Evolutionary conservation across 208 protist genomes (phyloP).

Genomic region (Perkinsela sp.): DNA sequence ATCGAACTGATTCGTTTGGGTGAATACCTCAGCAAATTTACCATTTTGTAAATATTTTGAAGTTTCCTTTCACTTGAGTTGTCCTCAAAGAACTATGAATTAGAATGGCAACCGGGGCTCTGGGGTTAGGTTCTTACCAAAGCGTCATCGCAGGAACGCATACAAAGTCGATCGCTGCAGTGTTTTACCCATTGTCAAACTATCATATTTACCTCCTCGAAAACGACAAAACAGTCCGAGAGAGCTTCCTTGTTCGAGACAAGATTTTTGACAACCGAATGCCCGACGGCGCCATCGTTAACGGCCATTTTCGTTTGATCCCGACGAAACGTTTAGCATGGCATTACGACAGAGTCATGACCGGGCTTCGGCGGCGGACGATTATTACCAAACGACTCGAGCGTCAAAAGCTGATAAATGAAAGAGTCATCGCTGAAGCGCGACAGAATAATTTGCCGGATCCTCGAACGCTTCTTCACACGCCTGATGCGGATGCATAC

Average conservation of each 20-base stretch:
- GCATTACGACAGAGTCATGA: slow-evolving; percentile 34
- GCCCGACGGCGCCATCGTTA: slow-evolving; percentile 22
- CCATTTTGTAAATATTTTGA: background rate
- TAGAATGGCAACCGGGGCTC: slow-evolving; percentile 14
- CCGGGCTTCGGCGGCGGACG: slow-evolving; percentile 32
- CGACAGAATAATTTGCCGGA: slow-evolving; percentile 8
- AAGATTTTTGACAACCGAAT: slow-evolving; percentile 68
- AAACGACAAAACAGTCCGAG: slow-evolving; percentile 26
- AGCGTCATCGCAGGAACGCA: slow-evolving; percentile 32
- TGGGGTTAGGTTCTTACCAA: slow-evolving; percentile 41
- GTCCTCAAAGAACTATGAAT: background rate
- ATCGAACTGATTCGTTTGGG: no score
- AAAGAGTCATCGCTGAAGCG: slow-evolving; percentile 11
- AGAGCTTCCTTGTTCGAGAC: slow-evolving; percentile 35
- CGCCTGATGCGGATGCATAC: slow-evolving; percentile 35
- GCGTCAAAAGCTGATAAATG: slow-evolving; percentile 42
- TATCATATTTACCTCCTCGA: slow-evolving; percentile 43
- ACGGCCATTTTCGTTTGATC: slow-evolving; percentile 56
- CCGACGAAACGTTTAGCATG: slow-evolving; percentile 30
- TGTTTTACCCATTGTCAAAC: slow-evolving; percentile 29
- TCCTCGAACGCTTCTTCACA: slow-evolving; percentile 14
- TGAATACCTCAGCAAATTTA: no score
- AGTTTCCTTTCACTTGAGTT: background rate
- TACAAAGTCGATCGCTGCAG: slow-evolving; percentile 11
- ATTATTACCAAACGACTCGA: slow-evolving; percentile 45